Evolutionary conservation across 2,329 filamentous ascomycete species (phyloP), one percentile per base, ranked within the genome.

Genomic region (Cytospora chrysosperma): DNA sequence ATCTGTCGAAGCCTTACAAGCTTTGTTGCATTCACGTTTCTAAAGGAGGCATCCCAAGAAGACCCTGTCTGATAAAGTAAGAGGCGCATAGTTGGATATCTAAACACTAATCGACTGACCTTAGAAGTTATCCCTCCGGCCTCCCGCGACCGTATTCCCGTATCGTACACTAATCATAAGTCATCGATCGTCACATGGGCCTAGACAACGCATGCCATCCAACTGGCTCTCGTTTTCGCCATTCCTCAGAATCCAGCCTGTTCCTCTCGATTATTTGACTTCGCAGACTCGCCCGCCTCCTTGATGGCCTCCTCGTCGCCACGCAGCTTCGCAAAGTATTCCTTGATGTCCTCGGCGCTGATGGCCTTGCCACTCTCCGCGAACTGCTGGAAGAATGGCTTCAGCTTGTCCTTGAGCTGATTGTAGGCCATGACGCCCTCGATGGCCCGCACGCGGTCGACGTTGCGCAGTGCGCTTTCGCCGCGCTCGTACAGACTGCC

Each of bases 371-470:
- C 94, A 67, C 89, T 96, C 73, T 97, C 92, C 0, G 95, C 95
- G 74, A 97, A 99, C 51, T 96, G 90, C 76, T 93, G 88, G 71
- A 99, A 86, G 74, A 99, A 98, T 0, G 89, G 88, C 80, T 94
- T 97, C n/a, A 99, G 87, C 73, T 94, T 93, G 72, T 98, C 93
- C 73, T 96, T 95, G 65, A 99, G 84, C 71, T 96, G 90, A 71
- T 98, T 97, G 77, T 98, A 99, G 0, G 93, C 94, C 93, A 98
- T 97, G 53, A 96, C 94, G 19, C 95, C 95, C 75, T 99, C 91
- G 62, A 99, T 97, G 5, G 95, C 95, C 17, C 89, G 85, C 9
- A 98, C 94, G 2, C 95, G 90, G 73, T 99, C 95, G 62, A 99
- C 88, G 70, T 92, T 96, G 73, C 88, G 92, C 30, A 99, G 83